Evolutionary conservation across 2,329 filamentous ascomycete species (phyloP).

Genomic region (Diaporthe ampelina): DNA sequence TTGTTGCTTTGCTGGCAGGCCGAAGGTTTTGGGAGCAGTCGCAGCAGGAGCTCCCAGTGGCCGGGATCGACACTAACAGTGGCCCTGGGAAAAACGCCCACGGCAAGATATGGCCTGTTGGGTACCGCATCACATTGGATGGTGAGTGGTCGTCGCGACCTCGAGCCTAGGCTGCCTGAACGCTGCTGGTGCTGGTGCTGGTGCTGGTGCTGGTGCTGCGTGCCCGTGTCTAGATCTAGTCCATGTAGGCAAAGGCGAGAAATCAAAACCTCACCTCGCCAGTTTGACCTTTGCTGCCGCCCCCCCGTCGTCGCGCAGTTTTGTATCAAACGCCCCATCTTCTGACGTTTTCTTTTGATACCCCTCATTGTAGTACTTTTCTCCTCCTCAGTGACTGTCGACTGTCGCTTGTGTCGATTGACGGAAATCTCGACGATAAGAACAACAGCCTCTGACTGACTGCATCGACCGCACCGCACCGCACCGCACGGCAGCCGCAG

Average conservation of each 20-base stretch:
- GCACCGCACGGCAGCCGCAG: conserved; percentile 28
- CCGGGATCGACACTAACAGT: background rate
- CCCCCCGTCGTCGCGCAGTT: conserved; percentile 30
- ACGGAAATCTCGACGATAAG: conserved; percentile 14
- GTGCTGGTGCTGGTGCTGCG: background rate
- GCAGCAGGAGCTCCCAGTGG: conserved; percentile 15
- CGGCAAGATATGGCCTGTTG: background rate
- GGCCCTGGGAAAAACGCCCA: background rate
- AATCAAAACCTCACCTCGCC: conserved; percentile 32
- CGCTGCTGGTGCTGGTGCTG: background rate
- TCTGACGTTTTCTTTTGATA: conserved; percentile 38
- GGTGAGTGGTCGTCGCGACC: conserved; percentile 16
- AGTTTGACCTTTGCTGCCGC: conserved; percentile 28
- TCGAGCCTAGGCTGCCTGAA: background rate
- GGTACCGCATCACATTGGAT: background rate
- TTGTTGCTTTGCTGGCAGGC: conserved; percentile 40
- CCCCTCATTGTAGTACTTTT: conserved; percentile 30
- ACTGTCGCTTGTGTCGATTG: conserved; percentile 29
- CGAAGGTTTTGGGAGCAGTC: conserved; percentile 33
- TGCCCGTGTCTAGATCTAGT: conserved; percentile 19
- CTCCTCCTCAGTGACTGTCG: background rate
- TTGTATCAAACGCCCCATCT: conserved; percentile 35
- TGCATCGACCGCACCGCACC: conserved; percentile 12
- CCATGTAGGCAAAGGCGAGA: conserved; percentile 23
- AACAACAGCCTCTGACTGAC: background rate